phyloP scores from a whole-genome alignment of 2,329 filamentous ascomycete species.

The Fusarium sp. region DNA sequence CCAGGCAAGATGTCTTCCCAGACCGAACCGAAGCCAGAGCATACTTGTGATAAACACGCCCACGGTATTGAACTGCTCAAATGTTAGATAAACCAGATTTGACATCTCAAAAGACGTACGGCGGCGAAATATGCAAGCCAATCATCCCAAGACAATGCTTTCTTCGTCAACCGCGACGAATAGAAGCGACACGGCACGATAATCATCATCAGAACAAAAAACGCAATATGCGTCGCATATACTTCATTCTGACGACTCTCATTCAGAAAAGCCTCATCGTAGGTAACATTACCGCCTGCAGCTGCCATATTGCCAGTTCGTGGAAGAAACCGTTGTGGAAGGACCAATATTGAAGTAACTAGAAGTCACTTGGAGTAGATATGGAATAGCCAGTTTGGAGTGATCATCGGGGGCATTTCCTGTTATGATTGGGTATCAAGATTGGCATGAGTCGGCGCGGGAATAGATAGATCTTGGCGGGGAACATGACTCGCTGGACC shows the following conservation, averaged over 20 bases:
- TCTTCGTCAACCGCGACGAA: neutral
- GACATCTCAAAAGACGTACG: rapidly evolving
- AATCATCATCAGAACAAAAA: neutral
- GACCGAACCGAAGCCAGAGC: neutral
- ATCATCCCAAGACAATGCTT: neutral
- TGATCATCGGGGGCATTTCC: neutral
- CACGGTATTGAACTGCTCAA: neutral
- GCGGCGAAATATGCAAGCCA: conserved; percentile 13
- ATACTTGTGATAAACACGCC: conserved; percentile 1
- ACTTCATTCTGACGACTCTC: conserved; percentile 3
- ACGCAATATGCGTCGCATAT: neutral
- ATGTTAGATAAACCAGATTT: rapidly evolving
- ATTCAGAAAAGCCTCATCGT: neutral
- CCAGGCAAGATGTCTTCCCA: neutral
- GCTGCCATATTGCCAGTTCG: neutral
- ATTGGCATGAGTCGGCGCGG: neutral
- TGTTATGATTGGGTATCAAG: neutral
- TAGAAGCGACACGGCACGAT: neutral
- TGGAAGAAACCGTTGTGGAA: rapidly evolving
- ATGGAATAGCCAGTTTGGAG: neutral
- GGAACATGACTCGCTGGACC: neutral
- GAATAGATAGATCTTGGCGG: too few relatives aligned
- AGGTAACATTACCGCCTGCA: neutral
- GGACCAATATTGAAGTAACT: neutral
- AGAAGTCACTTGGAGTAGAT: neutral